Conservation (phyloP, 2,329 filamentous ascomycete genomes). For the Colletotrichum costaricense region DNA sequence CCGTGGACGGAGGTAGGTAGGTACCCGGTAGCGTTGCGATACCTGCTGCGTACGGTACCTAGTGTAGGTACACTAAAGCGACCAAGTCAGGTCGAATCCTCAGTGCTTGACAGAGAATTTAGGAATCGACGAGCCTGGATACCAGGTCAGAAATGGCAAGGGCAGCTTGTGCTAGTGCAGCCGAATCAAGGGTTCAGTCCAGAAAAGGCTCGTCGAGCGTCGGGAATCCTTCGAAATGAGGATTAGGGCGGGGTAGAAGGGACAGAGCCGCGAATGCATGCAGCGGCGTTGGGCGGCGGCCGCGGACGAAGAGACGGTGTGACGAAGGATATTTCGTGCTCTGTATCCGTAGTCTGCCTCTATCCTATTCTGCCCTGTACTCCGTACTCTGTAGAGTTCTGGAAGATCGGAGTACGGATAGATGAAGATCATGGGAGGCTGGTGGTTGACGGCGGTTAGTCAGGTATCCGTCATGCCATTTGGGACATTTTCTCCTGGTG, state of each 20-base stretch:
- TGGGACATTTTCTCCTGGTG: not conserved
- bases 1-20: not conserved
- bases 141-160: conserved; percentile 9
- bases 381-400: no score
- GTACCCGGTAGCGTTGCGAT: not conserved
- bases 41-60: no score
- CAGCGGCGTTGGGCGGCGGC: not conserved
- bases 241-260: conserved; percentile 27
- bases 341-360: not conserved
- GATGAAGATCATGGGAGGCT: not conserved
- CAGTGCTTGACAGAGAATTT: not conserved
- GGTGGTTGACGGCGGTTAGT: conserved; percentile 9
- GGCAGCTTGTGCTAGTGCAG: not conserved
- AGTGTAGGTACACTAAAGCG: not conserved
- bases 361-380: no score
- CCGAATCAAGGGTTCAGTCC: conserved; percentile 1
- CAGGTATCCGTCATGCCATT: conserved; percentile 12
- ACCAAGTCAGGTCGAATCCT: not conserved
- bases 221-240: conserved; percentile 19
- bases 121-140: not conserved
- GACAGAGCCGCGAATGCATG: conserved; percentile 24
- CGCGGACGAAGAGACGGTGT: conserved; percentile 25
- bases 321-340: not conserved
- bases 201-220: conserved; percentile 7
- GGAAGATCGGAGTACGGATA: no score